These are phyloP conservation scores for Talaromyces wortmannii DNA, from an alignment of 495 filamentous ascomycete genomes.

Conservation along the genomic window DNA sequence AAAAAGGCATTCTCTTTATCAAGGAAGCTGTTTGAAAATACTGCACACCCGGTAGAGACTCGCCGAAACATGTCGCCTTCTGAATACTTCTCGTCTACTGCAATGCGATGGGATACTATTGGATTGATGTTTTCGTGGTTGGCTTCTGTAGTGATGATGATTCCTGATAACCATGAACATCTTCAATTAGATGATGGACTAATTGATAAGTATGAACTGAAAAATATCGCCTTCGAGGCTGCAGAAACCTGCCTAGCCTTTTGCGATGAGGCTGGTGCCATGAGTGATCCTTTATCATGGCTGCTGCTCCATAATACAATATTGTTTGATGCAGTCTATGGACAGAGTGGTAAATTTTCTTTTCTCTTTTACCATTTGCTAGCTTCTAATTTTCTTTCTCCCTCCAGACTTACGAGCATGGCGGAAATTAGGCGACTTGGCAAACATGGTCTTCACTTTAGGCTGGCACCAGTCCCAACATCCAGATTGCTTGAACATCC, in stretches of 20 bases:
- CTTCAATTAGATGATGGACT: neutral
- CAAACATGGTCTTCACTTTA: slow-evolving; percentile 19
- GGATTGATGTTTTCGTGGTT: slow-evolving; percentile 4
- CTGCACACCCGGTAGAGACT: neutral
- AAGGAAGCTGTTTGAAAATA: slow-evolving; percentile 1
- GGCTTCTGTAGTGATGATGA: neutral
- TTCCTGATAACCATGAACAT: slow-evolving; percentile 1
- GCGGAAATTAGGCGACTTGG: slow-evolving; percentile 9
- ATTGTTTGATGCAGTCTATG: slow-evolving; percentile 2
- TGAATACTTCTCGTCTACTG: slow-evolving; percentile 1
- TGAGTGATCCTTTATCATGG: slow-evolving; percentile 5
- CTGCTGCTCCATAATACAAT: slow-evolving; percentile 3
- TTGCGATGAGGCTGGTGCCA: slow-evolving; percentile 1
- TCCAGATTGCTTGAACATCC: slow-evolving; percentile 6
- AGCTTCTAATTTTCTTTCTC: neutral
- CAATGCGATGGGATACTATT: slow-evolving; percentile 5
- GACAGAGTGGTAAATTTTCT: slow-evolving; percentile 1
- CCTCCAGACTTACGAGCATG: slow-evolving; percentile 7
- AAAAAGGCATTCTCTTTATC: slow-evolving; percentile 1
- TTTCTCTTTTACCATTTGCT: neutral
- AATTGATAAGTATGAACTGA: neutral
- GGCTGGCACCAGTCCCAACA: slow-evolving; percentile 36
- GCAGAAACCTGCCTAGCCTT: slow-evolving; percentile 4
- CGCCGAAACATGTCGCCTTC: neutral
- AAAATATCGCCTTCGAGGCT: neutral